phyloP scores from a whole-genome alignment of 257 asterid genomes.

The Solanum gandarillasii region DNA sequence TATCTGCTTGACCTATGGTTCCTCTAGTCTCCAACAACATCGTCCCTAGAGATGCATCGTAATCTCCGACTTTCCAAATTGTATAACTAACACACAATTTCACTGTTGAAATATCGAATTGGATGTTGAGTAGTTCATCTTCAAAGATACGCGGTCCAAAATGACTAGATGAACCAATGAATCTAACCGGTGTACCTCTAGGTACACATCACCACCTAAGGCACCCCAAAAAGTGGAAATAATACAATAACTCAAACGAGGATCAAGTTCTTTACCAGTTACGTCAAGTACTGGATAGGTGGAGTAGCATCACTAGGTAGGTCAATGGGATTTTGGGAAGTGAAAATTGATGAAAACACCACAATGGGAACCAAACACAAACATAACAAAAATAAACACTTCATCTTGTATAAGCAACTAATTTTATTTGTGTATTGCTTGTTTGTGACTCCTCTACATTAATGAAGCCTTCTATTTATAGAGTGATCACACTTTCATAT shows the following conservation, averaged over 20 bases:
- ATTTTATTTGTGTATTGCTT: not conserved
- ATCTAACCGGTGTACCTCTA: not conserved
- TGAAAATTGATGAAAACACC: not conserved
- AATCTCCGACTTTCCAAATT: not conserved
- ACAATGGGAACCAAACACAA: not conserved
- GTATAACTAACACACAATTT: not conserved
- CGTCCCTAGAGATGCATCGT: not conserved
- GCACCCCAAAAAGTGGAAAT: not conserved
- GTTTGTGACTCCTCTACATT: not conserved
- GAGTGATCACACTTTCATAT: not conserved
- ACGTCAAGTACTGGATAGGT: not conserved
- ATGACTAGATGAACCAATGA: not conserved
- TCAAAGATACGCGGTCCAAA: not conserved
- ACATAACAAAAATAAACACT: not conserved
- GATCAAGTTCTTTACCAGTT: not conserved
- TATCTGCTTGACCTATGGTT: not conserved
- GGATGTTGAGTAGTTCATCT: not conserved
- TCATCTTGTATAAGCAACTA: not conserved
- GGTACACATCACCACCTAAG: not conserved
- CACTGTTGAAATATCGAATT: not conserved
- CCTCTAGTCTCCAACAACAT: not conserved
- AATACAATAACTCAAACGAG: not conserved
- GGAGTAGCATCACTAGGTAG: not conserved
- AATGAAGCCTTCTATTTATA: not conserved
- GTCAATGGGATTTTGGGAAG: not conserved